phyloP scores from a whole-genome alignment of 1,139 yeast species.

The Debaryomycetaceae sp. region DNA sequence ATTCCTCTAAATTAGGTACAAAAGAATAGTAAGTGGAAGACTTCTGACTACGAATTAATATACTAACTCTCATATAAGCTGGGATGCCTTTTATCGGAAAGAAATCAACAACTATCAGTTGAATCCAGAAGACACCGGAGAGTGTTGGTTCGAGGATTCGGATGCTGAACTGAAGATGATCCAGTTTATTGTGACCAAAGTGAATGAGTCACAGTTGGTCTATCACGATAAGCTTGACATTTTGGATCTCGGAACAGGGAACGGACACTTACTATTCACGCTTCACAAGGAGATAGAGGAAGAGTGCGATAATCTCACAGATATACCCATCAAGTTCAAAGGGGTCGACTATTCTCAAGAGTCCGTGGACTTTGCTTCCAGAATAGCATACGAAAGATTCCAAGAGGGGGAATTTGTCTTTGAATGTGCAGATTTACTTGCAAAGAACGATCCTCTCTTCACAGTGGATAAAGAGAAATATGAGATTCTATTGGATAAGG shows the following conservation, averaged over 20 bases:
- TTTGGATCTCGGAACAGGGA: slow-evolving; percentile 91
- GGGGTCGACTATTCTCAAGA: slow-evolving; percentile 87
- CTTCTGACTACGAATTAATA: not conserved
- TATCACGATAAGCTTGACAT: slow-evolving; percentile 34
- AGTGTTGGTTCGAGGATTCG: slow-evolving; percentile 92
- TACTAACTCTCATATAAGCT: slow-evolving; percentile 38
- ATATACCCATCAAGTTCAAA: slow-evolving; percentile 36
- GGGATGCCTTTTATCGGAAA: slow-evolving; percentile 81
- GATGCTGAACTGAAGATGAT: slow-evolving; percentile 85
- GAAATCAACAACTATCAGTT: slow-evolving; percentile 69
- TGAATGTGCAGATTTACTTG: slow-evolving; percentile 45
- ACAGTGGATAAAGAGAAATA: slow-evolving; percentile 33
- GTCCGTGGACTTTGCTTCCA: slow-evolving; percentile 69
- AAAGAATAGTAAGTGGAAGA: slow-evolving; percentile 56
- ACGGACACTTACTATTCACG: slow-evolving; percentile 81
- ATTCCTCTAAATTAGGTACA: slow-evolving; percentile 75
- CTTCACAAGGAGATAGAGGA: slow-evolving; percentile 51
- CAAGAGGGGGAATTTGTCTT: slow-evolving; percentile 36
- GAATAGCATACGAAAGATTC: slow-evolving; percentile 47
- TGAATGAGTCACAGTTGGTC: slow-evolving; percentile 18
- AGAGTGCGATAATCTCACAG: slow-evolving; percentile 36
- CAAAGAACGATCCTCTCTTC: slow-evolving; percentile 30
- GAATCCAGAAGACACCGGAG: slow-evolving; percentile 85
- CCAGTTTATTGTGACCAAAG: slow-evolving; percentile 47
- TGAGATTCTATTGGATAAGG: slow-evolving; percentile 85